phyloP scores from a whole-genome alignment of 2,329 filamentous ascomycete genomes.

The Fusarium udum region DNA sequence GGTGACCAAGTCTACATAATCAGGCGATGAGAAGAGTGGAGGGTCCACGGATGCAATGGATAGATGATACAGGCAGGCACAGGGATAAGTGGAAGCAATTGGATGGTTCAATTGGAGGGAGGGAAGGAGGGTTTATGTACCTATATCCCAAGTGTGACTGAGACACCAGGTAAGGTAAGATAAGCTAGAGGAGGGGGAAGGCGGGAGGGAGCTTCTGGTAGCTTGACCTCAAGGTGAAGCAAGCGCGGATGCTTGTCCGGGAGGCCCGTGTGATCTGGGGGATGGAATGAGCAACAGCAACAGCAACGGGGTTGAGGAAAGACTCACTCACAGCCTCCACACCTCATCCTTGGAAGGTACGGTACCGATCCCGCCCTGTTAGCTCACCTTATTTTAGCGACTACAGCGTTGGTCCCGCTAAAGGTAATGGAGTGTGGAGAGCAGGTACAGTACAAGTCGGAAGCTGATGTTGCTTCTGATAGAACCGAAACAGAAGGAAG shows the following conservation, averaged over 20 bases:
- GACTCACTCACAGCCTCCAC: slow-evolving; percentile 13
- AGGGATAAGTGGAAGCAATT: slow-evolving; percentile 18
- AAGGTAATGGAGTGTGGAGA: slow-evolving; percentile 8
- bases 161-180: slow-evolving; percentile 14
- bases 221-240: slow-evolving; percentile 16
- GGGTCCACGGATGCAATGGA: slow-evolving; percentile 1
- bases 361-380: slow-evolving; percentile 14
- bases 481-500: slow-evolving; percentile 4
- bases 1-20: slow-evolving; percentile 29
- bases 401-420: slow-evolving; percentile 21
- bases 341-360: slow-evolving; percentile 1
- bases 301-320: slow-evolving; percentile 16
- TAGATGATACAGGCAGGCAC: not conserved
- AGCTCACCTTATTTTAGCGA: slow-evolving; percentile 29
- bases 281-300: slow-evolving; percentile 20
- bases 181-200: slow-evolving; percentile 19
- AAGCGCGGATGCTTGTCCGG: slow-evolving; percentile 18
- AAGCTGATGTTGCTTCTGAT: slow-evolving; percentile 9
- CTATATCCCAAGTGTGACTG: slow-evolving; percentile 11
- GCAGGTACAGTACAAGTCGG: slow-evolving; percentile 7
- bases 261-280: slow-evolving; percentile 29
- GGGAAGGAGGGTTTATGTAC: slow-evolving; percentile 30
- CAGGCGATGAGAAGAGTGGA: slow-evolving; percentile 21
- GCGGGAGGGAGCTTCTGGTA: slow-evolving; percentile 23
- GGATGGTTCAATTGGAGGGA: slow-evolving; percentile 13